Conservation (phyloP, 176 grass and related monocot genomes). For the Alopecurus myosuroides region DNA sequence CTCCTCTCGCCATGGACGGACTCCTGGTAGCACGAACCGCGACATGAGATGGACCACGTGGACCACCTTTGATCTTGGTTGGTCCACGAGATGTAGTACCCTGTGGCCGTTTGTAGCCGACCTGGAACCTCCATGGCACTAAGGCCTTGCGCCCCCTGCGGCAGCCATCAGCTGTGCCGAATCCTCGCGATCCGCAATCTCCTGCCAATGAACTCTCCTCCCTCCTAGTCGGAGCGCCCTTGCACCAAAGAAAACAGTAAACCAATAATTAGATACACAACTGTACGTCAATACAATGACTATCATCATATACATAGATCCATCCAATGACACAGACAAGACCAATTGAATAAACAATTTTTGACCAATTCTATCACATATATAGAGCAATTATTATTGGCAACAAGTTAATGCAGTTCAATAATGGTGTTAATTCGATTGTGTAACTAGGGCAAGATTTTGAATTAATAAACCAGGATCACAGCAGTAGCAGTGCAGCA, state of each 20-base stretch:
- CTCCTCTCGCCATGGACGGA: background rate
- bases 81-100: background rate
- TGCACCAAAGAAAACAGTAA: background rate
- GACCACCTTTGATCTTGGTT: background rate
- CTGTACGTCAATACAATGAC: too few species aligned
- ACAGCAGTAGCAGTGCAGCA: too few species aligned
- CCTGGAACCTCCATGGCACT: constrained; percentile 55
- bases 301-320: too few species aligned
- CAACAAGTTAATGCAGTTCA: too few species aligned
- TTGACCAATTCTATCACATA: too few species aligned
- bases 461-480: too few species aligned
- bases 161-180: background rate
- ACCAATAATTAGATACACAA: too few species aligned
- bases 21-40: constrained; percentile 6
- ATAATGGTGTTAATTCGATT: too few species aligned
- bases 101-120: constrained; percentile 14
- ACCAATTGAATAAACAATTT: too few species aligned
- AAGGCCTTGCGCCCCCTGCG: constrained; percentile 41
- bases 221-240: background rate
- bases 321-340: too few species aligned
- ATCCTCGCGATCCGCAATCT: background rate
- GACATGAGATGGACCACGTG: background rate
- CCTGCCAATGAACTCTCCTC: background rate
- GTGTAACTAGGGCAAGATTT: too few species aligned
- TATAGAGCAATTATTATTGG: background rate